Evolutionary conservation across 768 basidiomycete genomes (phyloP).

Genomic region (Favolaschia claudopus): DNA sequence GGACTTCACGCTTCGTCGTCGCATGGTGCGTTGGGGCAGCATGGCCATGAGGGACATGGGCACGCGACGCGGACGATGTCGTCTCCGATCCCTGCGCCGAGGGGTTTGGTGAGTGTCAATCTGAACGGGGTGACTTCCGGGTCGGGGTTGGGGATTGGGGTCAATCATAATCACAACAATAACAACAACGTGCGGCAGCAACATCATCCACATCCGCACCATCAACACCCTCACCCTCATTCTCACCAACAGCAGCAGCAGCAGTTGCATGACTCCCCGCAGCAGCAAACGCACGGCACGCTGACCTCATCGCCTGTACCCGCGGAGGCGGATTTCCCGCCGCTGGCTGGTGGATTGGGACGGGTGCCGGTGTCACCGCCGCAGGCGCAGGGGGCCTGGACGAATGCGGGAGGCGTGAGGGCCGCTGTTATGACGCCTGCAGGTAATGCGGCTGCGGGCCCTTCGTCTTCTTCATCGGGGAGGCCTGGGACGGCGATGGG

Average conservation of each 20-base stretch:
- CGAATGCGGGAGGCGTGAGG: conserved; percentile 58
- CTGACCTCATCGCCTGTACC: conserved; percentile 27
- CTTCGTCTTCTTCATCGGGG: too few relatives aligned
- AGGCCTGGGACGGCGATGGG: not conserved
- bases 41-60: too few relatives aligned
- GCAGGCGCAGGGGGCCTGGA: conserved; percentile 76
- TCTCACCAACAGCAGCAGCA: conserved; percentile 38
- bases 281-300: not conserved
- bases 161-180: not conserved
- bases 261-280: not conserved
- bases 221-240: not conserved
- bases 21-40: too few relatives aligned
- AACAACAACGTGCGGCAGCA: conserved; percentile 29
- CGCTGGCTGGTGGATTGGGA: conserved; percentile 45
- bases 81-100: too few relatives aligned
- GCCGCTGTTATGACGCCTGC: conserved; percentile 54
- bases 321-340: conserved; percentile 73
- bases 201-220: not conserved
- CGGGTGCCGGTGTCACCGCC: conserved; percentile 55
- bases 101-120: too few relatives aligned
- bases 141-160: too few relatives aligned
- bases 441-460: conserved; percentile 15
- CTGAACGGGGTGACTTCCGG: too few relatives aligned
- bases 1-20: too few relatives aligned
- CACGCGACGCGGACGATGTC: too few relatives aligned